Evolutionary conservation across 257 asterid species (phyloP).

Genomic region (Plantago ovata): DNA sequence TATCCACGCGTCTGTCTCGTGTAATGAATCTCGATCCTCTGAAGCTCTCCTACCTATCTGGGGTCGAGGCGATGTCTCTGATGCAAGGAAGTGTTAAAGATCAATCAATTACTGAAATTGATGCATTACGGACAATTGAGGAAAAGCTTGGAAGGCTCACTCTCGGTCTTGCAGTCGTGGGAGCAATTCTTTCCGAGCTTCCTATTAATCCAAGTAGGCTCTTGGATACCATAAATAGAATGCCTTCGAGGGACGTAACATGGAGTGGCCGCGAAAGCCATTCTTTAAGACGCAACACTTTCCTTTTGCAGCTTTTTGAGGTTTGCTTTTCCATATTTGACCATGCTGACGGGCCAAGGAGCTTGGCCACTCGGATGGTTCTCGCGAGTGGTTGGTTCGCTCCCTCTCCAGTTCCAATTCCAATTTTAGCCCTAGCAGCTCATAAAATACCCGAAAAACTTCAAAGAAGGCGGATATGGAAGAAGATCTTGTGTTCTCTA

Average conservation of each 20-base stretch:
- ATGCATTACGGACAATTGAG: conserved; percentile 76
- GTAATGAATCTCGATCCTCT: conserved; percentile 82
- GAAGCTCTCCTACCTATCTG: conserved; percentile 79
- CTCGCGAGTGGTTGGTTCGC: conserved; percentile 94
- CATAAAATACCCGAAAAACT: conserved; percentile 76
- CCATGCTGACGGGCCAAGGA: conserved; percentile 82
- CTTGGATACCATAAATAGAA: conserved; percentile 81
- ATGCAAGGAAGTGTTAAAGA: conserved; percentile 82
- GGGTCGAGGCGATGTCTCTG: conserved; percentile 77
- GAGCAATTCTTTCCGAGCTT: conserved; percentile 87
- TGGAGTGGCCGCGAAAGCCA: conserved; percentile 62
- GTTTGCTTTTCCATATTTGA: conserved; percentile 97
- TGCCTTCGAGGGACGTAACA: conserved; percentile 52
- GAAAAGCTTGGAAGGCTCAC: conserved; percentile 90
- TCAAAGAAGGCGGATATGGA: conserved; percentile 50
- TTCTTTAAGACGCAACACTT: conserved; percentile 56
- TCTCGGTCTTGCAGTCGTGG: conserved; percentile 81
- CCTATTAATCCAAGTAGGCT: conserved; percentile 86
- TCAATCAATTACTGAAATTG: conserved; percentile 66
- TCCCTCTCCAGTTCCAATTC: conserved; percentile 59
- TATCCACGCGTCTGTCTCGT: conserved; percentile 68
- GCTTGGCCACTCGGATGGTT: conserved; percentile 91
- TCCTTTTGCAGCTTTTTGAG: conserved; percentile 86
- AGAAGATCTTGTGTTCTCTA: conserved; percentile 51
- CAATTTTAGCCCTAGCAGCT: conserved; percentile 70